A percentile compares a stretch with the other conserved stretches of the same genome.
Conservation (phyloP, 2,329 filamentous ascomycete genomes). For the Stachybotrys chlorohalonatus region DNA sequence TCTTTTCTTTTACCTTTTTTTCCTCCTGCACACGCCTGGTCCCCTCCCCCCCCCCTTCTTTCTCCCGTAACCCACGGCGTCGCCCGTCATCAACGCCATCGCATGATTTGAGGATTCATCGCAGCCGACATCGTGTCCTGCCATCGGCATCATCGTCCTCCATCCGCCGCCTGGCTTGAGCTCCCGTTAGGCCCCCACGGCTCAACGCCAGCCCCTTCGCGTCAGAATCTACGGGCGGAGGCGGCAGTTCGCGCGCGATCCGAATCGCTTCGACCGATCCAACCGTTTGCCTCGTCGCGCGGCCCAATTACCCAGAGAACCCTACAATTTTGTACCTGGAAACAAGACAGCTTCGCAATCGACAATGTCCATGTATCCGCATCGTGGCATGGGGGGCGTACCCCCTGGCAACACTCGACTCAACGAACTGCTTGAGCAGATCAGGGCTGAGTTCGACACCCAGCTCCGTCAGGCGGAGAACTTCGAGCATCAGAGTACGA, state of each 20-base stretch:
- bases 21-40: slow-evolving; percentile 15
- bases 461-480: slow-evolving; percentile 74
- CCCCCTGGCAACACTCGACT: slow-evolving; percentile 57
- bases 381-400: slow-evolving; percentile 71
- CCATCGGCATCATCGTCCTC: background rate
- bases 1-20: slow-evolving; percentile 13
- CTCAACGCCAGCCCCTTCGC: slow-evolving; percentile 10
- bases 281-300: background rate
- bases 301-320: background rate
- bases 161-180: slow-evolving; percentile 11
- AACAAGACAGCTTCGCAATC: slow-evolving; percentile 3
- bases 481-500: slow-evolving; percentile 83
- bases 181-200: slow-evolving; percentile 8
- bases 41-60: slow-evolving; percentile 11
- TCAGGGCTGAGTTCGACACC: slow-evolving; percentile 84
- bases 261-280: background rate
- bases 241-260: background rate
- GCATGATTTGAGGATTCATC: background rate
- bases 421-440: slow-evolving; percentile 83
- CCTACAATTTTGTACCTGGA: background rate
- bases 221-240: background rate
- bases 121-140: background rate
- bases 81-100: slow-evolving; percentile 1
- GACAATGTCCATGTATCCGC: slow-evolving; percentile 75
- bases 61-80: slow-evolving; percentile 13